phyloP scores from a whole-genome alignment of 441 rosid species.

The Gossypium laxum region DNA sequence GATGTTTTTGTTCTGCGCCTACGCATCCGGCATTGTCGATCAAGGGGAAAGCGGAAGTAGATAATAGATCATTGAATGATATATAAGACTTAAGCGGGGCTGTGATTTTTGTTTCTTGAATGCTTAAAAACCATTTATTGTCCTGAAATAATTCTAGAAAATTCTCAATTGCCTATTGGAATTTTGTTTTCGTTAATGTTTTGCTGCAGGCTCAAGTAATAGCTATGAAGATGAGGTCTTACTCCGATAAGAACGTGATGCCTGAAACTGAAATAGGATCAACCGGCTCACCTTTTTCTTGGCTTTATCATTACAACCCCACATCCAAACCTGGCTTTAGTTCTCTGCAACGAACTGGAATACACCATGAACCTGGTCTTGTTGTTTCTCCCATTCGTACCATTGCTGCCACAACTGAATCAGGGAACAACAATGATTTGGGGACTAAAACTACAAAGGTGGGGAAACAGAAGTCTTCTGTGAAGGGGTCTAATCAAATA shows the following conservation, averaged over 20 bases:
- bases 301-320: slow-evolving; percentile 30
- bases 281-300: slow-evolving; percentile 27
- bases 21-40: neutral
- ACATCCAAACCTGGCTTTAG: slow-evolving; percentile 21
- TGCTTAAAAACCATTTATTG: neutral
- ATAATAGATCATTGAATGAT: neutral
- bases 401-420: slow-evolving; percentile 24
- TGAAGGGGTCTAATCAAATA: slow-evolving; percentile 22
- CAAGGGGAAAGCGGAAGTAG: neutral
- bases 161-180: neutral
- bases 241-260: slow-evolving; percentile 25
- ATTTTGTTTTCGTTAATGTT: slow-evolving; percentile 10
- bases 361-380: slow-evolving; percentile 20
- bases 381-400: slow-evolving; percentile 28
- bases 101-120: neutral
- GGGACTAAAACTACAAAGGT: slow-evolving; percentile 17
- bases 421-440: slow-evolving; percentile 18
- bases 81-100: neutral
- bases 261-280: slow-evolving; percentile 30
- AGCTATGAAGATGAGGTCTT: slow-evolving; percentile 32
- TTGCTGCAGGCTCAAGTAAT: slow-evolving; percentile 3
- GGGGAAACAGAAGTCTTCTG: slow-evolving; percentile 29
- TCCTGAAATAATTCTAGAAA: neutral
- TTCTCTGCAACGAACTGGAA: slow-evolving; percentile 26
- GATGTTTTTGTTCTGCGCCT: neutral